Percentiles rank a stretch among this genome's conserved stretches.
These are phyloP conservation scores for Crithidia bombi DNA, from an alignment of 208 protist species.

Conservation along the genomic window DNA sequence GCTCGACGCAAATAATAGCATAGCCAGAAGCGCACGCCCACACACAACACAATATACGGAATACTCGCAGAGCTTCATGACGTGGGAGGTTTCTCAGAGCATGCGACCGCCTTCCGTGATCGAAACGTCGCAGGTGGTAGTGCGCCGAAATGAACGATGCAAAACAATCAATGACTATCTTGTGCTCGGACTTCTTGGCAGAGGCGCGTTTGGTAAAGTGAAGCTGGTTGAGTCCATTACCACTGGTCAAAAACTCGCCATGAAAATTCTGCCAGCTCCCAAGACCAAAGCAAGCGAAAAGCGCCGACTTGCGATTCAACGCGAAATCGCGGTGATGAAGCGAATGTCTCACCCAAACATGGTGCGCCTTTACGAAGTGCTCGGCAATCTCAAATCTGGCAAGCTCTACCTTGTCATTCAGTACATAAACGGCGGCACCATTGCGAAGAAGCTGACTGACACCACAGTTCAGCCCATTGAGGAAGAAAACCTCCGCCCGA, in stretches of 20 bases:
- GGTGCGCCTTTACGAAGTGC: slow-evolving; percentile 91
- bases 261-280: slow-evolving; percentile 61
- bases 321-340: slow-evolving; percentile 88
- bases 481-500: slow-evolving; percentile 24
- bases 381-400: slow-evolving; percentile 77
- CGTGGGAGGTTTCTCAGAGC: slow-evolving; percentile 8
- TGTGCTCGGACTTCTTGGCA: slow-evolving; percentile 83
- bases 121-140: slow-evolving; percentile 31
- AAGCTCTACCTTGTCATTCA: slow-evolving; percentile 85
- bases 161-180: slow-evolving; percentile 70
- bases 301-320: slow-evolving; percentile 25
- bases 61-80: slow-evolving; percentile 7
- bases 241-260: slow-evolving; percentile 57
- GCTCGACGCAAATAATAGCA: neutral
- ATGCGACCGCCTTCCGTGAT: slow-evolving; percentile 5
- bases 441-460: slow-evolving; percentile 21
- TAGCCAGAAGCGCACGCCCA: neutral
- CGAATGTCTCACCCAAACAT: slow-evolving; percentile 87
- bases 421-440: slow-evolving; percentile 59
- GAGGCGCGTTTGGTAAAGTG: slow-evolving; percentile 95
- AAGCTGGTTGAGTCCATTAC: slow-evolving; percentile 86
- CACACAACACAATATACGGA: neutral
- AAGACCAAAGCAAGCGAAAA: slow-evolving; percentile 1
- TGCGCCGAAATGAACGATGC: slow-evolving; percentile 32
- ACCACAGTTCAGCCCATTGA: slow-evolving; percentile 34